Evolutionary conservation across 495 filamentous ascomycete genomes (phyloP).

Genomic region (Lophiotrema nucula): DNA sequence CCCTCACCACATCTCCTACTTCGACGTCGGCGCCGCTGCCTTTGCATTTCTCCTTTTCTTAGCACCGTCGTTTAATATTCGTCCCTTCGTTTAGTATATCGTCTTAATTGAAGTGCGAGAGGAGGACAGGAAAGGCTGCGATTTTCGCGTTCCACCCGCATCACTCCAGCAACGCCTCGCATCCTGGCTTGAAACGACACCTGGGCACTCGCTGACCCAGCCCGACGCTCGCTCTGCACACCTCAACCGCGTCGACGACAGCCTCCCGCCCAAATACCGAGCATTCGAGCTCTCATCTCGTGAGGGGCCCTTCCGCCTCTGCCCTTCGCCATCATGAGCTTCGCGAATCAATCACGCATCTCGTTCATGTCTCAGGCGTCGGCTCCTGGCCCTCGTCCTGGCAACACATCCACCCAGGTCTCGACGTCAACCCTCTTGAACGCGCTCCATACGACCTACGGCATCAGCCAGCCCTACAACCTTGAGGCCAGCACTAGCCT

Average conservation of each 20-base stretch:
- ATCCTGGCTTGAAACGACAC: too few species aligned
- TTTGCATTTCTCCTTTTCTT: conserved; percentile 13
- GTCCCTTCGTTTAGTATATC: conserved; percentile 16
- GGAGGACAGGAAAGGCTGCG: neutral
- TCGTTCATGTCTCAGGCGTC: conserved; percentile 83
- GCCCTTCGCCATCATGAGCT: conserved; percentile 47
- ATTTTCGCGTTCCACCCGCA: neutral
- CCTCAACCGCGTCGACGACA: neutral
- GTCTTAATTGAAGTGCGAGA: neutral
- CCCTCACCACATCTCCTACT: conserved; percentile 15
- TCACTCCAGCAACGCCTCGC: neutral
- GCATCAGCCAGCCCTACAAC: conserved; percentile 73
- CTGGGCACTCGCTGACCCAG: too few species aligned
- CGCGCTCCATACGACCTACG: conserved; percentile 83
- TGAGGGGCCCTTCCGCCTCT: conserved; percentile 25
- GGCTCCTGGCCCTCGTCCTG: conserved; percentile 56
- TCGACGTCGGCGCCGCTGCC: neutral
- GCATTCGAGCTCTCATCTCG: neutral
- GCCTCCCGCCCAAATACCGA: neutral
- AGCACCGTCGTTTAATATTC: conserved; percentile 30
- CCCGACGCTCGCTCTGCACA: neutral
- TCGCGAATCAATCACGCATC: conserved; percentile 59
- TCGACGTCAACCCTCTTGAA: conserved; percentile 92
- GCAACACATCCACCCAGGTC: conserved; percentile 63
- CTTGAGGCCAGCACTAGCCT: conserved; percentile 90